These are phyloP conservation scores for Aspergillus unguis DNA, from an alignment of 2,329 filamentous ascomycete genomes.

Conservation along the genomic window DNA sequence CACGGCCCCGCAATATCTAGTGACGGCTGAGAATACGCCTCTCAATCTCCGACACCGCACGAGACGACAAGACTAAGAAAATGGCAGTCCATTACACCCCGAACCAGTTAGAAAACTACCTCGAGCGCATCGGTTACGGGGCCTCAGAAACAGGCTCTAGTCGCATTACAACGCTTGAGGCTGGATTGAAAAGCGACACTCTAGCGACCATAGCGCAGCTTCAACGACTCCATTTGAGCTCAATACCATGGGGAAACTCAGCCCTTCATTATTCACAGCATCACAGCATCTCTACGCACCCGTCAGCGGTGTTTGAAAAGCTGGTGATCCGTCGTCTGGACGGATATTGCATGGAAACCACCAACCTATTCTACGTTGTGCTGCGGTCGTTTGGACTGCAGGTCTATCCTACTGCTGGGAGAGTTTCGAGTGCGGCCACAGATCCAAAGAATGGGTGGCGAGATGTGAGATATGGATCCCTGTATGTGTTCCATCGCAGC, in stretches of 20 bases:
- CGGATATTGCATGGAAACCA: constrained; percentile 63
- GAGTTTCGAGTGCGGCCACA: constrained; percentile 39
- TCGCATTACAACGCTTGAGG: constrained; percentile 25
- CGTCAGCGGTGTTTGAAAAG: constrained; percentile 52
- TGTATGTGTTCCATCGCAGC: constrained; percentile 34
- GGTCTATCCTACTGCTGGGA: constrained; percentile 56
- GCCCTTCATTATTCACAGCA: constrained; percentile 54
- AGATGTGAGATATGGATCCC: constrained; percentile 44
- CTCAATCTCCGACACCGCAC: no score
- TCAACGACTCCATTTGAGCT: constrained; percentile 45
- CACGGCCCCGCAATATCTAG: no score
- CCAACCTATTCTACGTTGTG: constrained; percentile 51
- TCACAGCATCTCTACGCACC: constrained; percentile 49
- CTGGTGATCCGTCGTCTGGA: constrained; percentile 51
- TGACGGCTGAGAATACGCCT: no score
- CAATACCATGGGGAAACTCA: constrained; percentile 57
- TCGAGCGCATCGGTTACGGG: constrained; percentile 30
- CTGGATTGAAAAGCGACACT: constrained; percentile 28
- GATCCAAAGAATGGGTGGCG: constrained; percentile 13
- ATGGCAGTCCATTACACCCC: constrained; percentile 28
- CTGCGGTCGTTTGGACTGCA: constrained; percentile 52
- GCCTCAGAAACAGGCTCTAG: constrained; percentile 13
- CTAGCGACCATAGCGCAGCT: constrained; percentile 32
- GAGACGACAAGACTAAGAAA: neutral
- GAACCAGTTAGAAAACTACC: constrained; percentile 37